Base-by-base conservation (phyloP, 2,329 filamentous ascomycete species). In the Epichloe sp. region DNA sequence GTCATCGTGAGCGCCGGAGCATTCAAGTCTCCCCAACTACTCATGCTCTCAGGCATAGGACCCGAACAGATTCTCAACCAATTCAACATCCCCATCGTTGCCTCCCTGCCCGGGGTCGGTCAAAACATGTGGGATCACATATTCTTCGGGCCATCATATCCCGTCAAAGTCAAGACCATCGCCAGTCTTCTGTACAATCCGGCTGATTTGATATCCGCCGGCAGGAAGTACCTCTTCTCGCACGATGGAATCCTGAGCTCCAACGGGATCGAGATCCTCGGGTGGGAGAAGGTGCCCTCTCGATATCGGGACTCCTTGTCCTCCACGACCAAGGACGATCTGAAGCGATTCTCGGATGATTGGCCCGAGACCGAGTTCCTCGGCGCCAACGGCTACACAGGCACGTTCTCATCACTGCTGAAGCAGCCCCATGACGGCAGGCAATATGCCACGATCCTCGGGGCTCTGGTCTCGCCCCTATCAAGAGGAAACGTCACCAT, bases 401-500 rank as follows among this genome's bases (percentile, higher is more conserved):
- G 52, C 6, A 47, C 35, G 12, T 49, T 46, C 17, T 36, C 23
- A 3, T 44, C 48, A n/a, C 17, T 44, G 5, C 41, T 50, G 31
- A 19, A 10, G 5, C 48, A 44, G 31, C 40, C 35, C 14, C 1
- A 6, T 14, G n/a, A 31, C 26, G 26, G 26, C 26, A 31, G 26
- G 26, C 26, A 31, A 10, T 31, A 31, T 10, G 26, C 26, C 26
- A 31, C 26, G 26, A 31, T 31, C 8, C 26, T 31, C 26, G 26
- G 26, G 26, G 26, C 26, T 4, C 8, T 31, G 26, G 26, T 31
- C 26, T 51, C 53, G 10, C 57, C 58, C 15, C 44, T 55, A 0
- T 74, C 71, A 1, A 65, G 69, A 1, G 73, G 73, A 15, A 73
- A 60, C 47, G 59, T 76, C 3, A 68, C 65, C 0, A 64, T 76